Conservation (phyloP, 345 rosid genomes). For the Isatis tinctoria region DNA sequence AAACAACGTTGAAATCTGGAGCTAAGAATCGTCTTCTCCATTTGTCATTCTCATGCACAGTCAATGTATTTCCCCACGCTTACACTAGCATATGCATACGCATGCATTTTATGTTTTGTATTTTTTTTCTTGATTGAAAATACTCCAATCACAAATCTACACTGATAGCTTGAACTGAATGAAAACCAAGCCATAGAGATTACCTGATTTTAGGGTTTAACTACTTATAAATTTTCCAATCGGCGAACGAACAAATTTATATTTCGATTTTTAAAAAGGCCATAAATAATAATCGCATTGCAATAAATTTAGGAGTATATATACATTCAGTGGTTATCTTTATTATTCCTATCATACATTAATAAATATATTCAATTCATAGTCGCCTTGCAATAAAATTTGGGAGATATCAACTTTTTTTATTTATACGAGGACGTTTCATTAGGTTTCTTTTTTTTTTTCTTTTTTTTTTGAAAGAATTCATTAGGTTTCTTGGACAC, state of each 20-base stretch:
- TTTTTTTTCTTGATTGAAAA: background rate
- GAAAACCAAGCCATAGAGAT: background rate
- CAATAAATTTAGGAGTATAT: background rate
- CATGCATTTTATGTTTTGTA: background rate
- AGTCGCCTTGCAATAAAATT: too few relatives aligned
- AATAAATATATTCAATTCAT: too few relatives aligned
- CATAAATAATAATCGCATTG: background rate
- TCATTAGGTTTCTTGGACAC: constrained; percentile 9
- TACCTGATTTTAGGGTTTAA: background rate
- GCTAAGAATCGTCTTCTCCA: constrained; percentile 75
- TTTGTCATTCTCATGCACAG: constrained; percentile 72
- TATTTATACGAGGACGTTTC: too few relatives aligned
- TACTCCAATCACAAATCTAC: background rate
- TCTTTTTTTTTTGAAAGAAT: too few relatives aligned
- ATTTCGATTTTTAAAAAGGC: background rate
- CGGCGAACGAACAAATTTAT: background rate
- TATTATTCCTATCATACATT: too few relatives aligned
- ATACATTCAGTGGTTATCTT: too few relatives aligned
- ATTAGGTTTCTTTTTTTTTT: too few relatives aligned
- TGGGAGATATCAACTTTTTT: too few relatives aligned
- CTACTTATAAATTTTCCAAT: background rate
- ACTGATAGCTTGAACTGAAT: background rate
- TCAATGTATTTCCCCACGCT: constrained; percentile 14
- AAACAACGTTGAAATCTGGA: constrained; percentile 64
- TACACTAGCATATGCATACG: constrained; percentile 1